A percentile compares a stretch with the other conserved stretches of the same genome.
phyloP scores from a whole-genome alignment of 192 early-diverging fungal species.

The Radiomyces spectabilis region DNA sequence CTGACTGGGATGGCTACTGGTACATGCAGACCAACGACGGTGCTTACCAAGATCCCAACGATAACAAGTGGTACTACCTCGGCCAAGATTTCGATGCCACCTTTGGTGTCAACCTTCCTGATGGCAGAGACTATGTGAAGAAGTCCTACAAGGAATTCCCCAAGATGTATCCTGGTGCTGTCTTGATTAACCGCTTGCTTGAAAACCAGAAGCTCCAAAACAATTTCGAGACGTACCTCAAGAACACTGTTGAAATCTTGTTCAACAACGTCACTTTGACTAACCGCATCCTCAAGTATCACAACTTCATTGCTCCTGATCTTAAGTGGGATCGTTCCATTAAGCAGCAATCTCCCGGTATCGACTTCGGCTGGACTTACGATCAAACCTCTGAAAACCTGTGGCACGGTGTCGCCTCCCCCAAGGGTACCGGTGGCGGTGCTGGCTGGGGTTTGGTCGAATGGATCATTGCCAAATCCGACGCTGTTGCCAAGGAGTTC shows the following conservation, averaged over 20 bases:
- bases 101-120: conserved; percentile 37
- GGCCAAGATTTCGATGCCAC: conserved; percentile 43
- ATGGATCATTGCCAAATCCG: conserved; percentile 31
- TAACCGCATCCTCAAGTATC: conserved; percentile 27
- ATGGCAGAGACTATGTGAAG: conserved; percentile 1
- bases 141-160: conserved; percentile 33
- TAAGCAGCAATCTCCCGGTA: conserved; percentile 35
- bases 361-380: conserved; percentile 32
- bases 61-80: conserved; percentile 32
- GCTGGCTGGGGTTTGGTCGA: conserved; percentile 32
- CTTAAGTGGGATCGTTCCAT: conserved; percentile 39
- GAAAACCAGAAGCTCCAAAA: conserved; percentile 22
- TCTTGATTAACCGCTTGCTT: conserved; percentile 38
- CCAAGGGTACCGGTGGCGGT: conserved; percentile 17
- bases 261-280: conserved; percentile 40
- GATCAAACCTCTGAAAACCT: conserved; percentile 29
- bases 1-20: conserved; percentile 45
- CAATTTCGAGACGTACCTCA: conserved; percentile 35
- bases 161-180: conserved; percentile 18
- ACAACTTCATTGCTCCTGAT: conserved; percentile 34
- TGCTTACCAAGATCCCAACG: conserved; percentile 32
- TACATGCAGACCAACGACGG: conserved; percentile 34
- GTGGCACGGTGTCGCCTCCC: conserved; percentile 9
- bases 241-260: conserved; percentile 28
- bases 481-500: conserved; percentile 18